Percentiles rank a stretch among this genome's conserved stretches.
Evolutionary conservation across 495 filamentous ascomycete genomes (phyloP).

Genomic region (Hypoxylon lenormandii): DNA sequence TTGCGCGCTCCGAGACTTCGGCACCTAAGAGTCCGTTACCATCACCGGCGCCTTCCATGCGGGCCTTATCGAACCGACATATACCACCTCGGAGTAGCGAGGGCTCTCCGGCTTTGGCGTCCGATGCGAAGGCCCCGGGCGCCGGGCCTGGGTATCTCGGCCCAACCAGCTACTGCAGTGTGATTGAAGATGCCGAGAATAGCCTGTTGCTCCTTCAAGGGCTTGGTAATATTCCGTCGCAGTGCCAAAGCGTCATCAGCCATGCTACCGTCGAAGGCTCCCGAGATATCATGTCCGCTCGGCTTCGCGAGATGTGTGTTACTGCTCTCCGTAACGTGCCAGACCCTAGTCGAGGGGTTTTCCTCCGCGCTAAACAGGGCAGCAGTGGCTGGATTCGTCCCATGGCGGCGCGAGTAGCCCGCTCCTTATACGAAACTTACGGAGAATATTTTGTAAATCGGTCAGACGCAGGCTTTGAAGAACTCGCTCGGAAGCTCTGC

Average conservation of each 20-base stretch:
- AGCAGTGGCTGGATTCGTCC: constrained; percentile 44
- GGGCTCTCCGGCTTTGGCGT: constrained; percentile 12
- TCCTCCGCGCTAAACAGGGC: constrained; percentile 46
- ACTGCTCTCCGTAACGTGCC: constrained; percentile 61
- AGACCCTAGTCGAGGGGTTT: constrained; percentile 47
- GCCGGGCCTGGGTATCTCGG: constrained; percentile 62
- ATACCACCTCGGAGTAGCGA: constrained; percentile 4
- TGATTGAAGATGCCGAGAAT: constrained; percentile 57
- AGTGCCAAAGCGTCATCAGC: constrained; percentile 48
- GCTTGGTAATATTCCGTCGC: constrained; percentile 35
- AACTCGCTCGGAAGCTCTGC: constrained; percentile 41
- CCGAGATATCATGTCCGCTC: constrained; percentile 12
- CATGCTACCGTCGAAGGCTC: neutral
- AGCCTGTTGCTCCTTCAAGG: constrained; percentile 44
- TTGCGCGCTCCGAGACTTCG: constrained; percentile 18
- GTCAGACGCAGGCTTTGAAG: constrained; percentile 35
- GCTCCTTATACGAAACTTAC: constrained; percentile 36
- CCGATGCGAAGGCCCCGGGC: constrained; percentile 55
- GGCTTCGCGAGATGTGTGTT: constrained; percentile 54
- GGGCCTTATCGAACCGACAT: neutral
- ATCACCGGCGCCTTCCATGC: constrained; percentile 17
- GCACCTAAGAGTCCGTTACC: constrained; percentile 27
- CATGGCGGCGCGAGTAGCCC: constrained; percentile 18
- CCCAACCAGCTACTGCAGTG: constrained; percentile 64
- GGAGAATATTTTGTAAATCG: constrained; percentile 34